A percentile compares a stretch with the other conserved stretches of the same genome.
Conservation (phyloP, 2,329 filamentous ascomycete genomes). For the Calonectria montana region DNA sequence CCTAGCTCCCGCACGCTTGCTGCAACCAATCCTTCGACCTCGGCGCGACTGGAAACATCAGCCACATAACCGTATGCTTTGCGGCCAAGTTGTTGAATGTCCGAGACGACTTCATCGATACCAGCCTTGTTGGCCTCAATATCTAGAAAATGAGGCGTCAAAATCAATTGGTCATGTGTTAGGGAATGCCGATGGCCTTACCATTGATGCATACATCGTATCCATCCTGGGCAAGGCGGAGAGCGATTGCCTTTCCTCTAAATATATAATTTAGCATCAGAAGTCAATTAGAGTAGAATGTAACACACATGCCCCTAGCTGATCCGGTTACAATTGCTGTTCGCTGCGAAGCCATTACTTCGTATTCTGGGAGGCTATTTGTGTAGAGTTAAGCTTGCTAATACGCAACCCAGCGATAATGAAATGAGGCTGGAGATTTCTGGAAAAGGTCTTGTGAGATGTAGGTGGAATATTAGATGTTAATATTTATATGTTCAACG, state of each 20-base stretch:
- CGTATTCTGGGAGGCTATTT: background rate
- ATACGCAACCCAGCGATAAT: background rate
- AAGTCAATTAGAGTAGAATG: no score
- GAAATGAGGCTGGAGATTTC: background rate
- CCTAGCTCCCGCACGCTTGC: constrained; percentile 64
- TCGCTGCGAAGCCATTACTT: constrained; percentile 2
- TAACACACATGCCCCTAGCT: constrained; percentile 17
- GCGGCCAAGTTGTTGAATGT: constrained; percentile 64
- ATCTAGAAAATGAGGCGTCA: background rate
- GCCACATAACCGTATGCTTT: constrained; percentile 66
- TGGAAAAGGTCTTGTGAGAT: no score
- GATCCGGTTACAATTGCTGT: constrained; percentile 22
- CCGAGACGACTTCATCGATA: constrained; percentile 55
- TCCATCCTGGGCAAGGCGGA: constrained; percentile 72
- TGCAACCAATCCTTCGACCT: constrained; percentile 64
- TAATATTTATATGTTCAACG: no score
- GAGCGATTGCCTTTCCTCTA: constrained; percentile 71
- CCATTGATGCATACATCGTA: constrained; percentile 69
- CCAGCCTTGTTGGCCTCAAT: background rate
- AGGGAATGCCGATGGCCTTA: background rate
- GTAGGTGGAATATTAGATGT: background rate
- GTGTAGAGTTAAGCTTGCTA: background rate
- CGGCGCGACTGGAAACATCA: constrained; percentile 67
- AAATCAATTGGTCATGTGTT: background rate
- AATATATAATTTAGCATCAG: background rate